Evolutionary conservation across 2,329 filamentous ascomycete species (phyloP).

Genomic region (Talaromyces sp.): DNA sequence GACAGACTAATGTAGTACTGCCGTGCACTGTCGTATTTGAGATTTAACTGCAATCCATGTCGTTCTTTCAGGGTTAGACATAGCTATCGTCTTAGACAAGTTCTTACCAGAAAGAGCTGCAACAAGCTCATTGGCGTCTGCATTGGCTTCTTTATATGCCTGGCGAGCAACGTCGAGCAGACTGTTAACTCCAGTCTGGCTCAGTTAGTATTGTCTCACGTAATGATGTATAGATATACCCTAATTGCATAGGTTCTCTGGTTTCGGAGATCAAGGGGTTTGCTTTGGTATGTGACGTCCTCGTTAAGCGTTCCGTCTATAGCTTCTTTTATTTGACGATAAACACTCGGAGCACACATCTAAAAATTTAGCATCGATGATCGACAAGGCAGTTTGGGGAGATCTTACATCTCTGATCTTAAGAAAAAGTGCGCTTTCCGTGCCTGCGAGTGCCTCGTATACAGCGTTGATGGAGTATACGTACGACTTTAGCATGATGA

Average conservation of each 20-base stretch:
- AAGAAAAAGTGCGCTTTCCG: conserved; percentile 57
- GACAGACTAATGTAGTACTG: conserved; percentile 72
- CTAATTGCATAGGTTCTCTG: conserved; percentile 88
- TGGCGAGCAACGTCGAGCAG: conserved; percentile 83
- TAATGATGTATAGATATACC: neutral
- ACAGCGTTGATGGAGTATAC: conserved; percentile 62
- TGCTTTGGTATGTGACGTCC: conserved; percentile 70
- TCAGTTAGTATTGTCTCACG: neutral
- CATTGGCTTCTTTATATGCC: conserved; percentile 81
- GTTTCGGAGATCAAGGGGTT: conserved; percentile 78
- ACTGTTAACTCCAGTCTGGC: conserved; percentile 69
- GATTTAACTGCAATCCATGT: conserved; percentile 54
- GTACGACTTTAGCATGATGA: conserved; percentile 82
- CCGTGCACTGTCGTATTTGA: conserved; percentile 71
- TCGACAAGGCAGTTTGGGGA: neutral
- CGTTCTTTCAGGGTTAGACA: conserved; percentile 40
- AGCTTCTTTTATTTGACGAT: conserved; percentile 54
- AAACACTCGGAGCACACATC: conserved; percentile 60
- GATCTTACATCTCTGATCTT: conserved; percentile 56
- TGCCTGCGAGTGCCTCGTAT: conserved; percentile 60
- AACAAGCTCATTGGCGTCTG: conserved; percentile 68
- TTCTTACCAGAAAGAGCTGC: conserved; percentile 57
- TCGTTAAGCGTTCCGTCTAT: conserved; percentile 71
- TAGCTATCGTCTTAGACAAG: neutral
- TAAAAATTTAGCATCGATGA: conserved; percentile 18